Evolutionary conservation across 768 basidiomycete species (phyloP), one percentile per base, ranked within the genome.

Genomic region (Trametes cingulata): DNA sequence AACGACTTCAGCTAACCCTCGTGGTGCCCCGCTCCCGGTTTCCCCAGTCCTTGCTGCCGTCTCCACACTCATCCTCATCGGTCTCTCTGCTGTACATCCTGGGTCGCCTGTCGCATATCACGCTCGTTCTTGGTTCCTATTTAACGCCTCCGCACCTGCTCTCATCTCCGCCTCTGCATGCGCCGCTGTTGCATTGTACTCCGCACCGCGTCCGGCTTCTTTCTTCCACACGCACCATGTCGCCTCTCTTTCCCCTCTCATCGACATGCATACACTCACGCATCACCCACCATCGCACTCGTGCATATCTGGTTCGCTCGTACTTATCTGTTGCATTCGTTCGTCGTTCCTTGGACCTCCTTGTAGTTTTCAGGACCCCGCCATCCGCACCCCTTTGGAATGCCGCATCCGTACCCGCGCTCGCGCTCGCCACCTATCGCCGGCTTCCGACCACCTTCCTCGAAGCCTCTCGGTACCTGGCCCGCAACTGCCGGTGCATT

Each of bases 1-100:
- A 61, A 59, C 49, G 69, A 74, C 43, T 69, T 62, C 24, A 68
- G 68, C 62, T 64, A 53, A 59, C 61, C 49, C 60, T 55, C 60
- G 51, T 60, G 53, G 65, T 56, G 42, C 24, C 35, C 24, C 41
- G 52, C 43, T 37, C 42, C 24, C 35, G 12, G 22, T 56, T 24
- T 41, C 42, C 36, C 25, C 36, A 25, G 20, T 56, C 36, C 45
- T 48, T 59, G 35, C 46, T 37, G 35, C 58, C 33, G 50, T 27
- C 58, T 50, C 47, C 25, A 12, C 56, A 37, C 33, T 19, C 48
- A 10, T 42, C 50, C 45, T 56, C 56, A 52, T 53, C 29, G 51
- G 42, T 51, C 19, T 37, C 50, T 24, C 39, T 61, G 60, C 55
- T 62, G 52, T 60, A 56, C 45, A 56, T 58, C 56, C 53, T 53